Base-by-base conservation (phyloP, 2,329 filamentous ascomycete species). In the Aspergillus sp. region DNA sequence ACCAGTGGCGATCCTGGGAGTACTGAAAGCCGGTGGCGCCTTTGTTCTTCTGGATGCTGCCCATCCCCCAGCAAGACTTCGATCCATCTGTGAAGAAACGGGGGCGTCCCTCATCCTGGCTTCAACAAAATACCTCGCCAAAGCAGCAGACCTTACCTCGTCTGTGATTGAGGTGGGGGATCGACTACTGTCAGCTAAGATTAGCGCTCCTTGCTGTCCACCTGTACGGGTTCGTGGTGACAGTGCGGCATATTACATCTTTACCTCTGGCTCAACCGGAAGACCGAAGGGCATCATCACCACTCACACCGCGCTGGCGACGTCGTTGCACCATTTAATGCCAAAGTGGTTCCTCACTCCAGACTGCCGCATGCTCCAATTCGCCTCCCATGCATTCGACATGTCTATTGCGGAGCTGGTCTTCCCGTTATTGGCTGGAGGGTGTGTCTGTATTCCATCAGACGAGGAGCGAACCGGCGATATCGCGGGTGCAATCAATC, bases 321-420 rank as follows among this genome's bases (percentile, higher is more conserved):
- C n/a, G n/a, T n/a, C n/a, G n/a, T n/a, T n/a, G n/a, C n/a, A n/a
- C n/a, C n/a, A n/a, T n/a, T n/a, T n/a, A n/a, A 32, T 32, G 29
- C 7, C 6, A 32, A 32, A 32, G 29, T 32, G 81, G 9, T 68
- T 72, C 29, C 50, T 78, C 84, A 23, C 70, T 72, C 14, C 61
- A 68, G 1, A 65, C 71, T 58, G 64, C 6, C 55, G 70, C 20
- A 54, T 64, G 2, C 53, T 69, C 4, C 70, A 77, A 38, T 76
- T 78, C 60, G 67, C 70, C 5, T 75, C 72, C 1, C 76, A 74
- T 54, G 71, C 69, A 1, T 78, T 78, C 52, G 76, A 78, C 58
- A 70, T 70, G n/a, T 72, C 68, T 52, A 63, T 78, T 29, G 59
- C 61, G 51, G 71, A 64, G 43, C 65, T 64, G 54, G 67, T 69